phyloP scores from a whole-genome alignment of 768 basidiomycete species.

The Rhizopogon roseolus region DNA sequence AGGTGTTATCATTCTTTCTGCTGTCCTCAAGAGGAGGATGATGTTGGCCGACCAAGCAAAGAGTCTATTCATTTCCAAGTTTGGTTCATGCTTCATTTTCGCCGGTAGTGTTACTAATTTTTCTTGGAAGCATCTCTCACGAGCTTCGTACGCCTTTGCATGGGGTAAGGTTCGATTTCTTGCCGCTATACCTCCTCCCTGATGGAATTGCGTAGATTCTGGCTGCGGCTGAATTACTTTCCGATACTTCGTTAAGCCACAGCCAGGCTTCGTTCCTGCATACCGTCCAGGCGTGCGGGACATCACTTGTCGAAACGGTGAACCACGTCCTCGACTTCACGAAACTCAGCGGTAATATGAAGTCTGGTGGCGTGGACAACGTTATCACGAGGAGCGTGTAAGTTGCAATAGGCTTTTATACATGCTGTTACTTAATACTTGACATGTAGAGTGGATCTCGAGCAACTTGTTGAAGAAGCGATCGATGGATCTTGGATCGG shows the following conservation, averaged over 20 bases:
- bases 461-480: constrained; percentile 83
- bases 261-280: constrained; percentile 84
- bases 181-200: not conserved
- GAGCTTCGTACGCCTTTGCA: constrained; percentile 90
- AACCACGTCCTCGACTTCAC: constrained; percentile 97
- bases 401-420: constrained; percentile 17
- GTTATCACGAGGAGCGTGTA: constrained; percentile 66
- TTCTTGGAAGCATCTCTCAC: constrained; percentile 65
- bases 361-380: constrained; percentile 73
- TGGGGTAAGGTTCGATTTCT: constrained; percentile 47
- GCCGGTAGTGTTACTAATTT: not conserved
- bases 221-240: constrained; percentile 87
- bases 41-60: constrained; percentile 94
- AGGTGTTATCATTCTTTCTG: constrained; percentile 91
- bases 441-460: constrained; percentile 57
- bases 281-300: constrained; percentile 92
- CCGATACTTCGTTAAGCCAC: constrained; percentile 76
- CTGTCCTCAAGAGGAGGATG: constrained; percentile 89
- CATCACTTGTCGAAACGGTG: constrained; percentile 93
- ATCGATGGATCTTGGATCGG: constrained; percentile 96
- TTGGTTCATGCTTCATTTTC: constrained; percentile 14
- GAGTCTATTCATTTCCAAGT: constrained; percentile 90
- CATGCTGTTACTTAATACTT: not conserved
- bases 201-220: constrained; percentile 51
- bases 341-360: constrained; percentile 84